Conservation (phyloP, 495 filamentous ascomycete species). For the Lepraria neglecta region DNA sequence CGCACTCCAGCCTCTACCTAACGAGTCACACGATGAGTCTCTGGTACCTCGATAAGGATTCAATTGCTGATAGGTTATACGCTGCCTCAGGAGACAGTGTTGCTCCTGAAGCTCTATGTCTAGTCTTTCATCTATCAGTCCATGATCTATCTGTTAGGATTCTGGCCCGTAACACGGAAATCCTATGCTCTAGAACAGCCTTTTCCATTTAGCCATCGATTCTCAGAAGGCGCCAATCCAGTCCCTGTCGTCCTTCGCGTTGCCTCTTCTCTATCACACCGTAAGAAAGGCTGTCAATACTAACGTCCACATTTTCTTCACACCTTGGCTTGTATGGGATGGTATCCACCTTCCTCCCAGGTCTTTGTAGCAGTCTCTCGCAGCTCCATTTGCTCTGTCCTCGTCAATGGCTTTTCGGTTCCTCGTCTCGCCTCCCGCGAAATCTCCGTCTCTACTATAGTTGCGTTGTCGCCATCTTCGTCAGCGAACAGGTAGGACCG, state of each 20-base stretch:
- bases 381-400: slow-evolving; percentile 40
- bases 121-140: neutral
- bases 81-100: neutral
- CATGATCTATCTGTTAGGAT: neutral
- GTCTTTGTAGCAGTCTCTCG: slow-evolving; percentile 24
- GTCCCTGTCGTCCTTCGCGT: slow-evolving; percentile 4
- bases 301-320: slow-evolving; percentile 9
- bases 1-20: neutral
- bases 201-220: neutral
- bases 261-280: slow-evolving; percentile 1
- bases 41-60: neutral
- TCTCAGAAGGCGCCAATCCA: slow-evolving; percentile 12
- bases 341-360: slow-evolving; percentile 26
- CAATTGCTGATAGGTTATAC: neutral
- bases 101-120: neutral
- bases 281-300: slow-evolving; percentile 6
- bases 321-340: slow-evolving; percentile 24
- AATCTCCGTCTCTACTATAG: slow-evolving; percentile 56
- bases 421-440: slow-evolving; percentile 54
- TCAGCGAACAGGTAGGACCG: slow-evolving; percentile 66
- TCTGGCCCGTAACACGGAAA: too few relatives aligned
- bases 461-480: slow-evolving; percentile 48
- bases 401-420: slow-evolving; percentile 40
- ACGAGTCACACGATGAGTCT: neutral
- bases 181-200: slow-evolving; percentile 4